Conservation (phyloP, 768 basidiomycete species). For the Pleurotus sapidus region DNA sequence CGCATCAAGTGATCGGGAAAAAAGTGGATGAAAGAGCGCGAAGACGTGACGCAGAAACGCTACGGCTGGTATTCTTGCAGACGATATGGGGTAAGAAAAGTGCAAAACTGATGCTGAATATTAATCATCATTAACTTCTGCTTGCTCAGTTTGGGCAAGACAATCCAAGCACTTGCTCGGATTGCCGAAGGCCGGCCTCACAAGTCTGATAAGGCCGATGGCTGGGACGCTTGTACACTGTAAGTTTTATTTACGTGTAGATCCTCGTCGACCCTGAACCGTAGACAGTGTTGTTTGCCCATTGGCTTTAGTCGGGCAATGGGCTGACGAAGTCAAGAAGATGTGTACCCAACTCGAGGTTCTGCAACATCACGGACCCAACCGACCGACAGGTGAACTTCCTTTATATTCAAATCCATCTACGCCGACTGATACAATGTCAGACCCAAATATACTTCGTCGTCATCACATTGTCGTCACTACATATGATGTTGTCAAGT, state of each 20-base stretch:
- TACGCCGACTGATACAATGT: too few species aligned
- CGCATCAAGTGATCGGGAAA: conserved; percentile 90
- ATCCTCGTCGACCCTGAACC: conserved; percentile 3
- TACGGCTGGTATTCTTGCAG: conserved; percentile 87
- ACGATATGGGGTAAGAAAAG: conserved; percentile 73
- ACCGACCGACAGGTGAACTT: conserved; percentile 60
- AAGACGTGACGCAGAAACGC: conserved; percentile 63
- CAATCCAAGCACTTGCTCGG: conserved; percentile 84
- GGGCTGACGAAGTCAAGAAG: conserved; percentile 82
- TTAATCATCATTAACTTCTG: not conserved
- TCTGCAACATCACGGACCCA: conserved; percentile 79
- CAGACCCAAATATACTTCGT: conserved; percentile 54
- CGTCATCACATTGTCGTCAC: conserved; percentile 77
- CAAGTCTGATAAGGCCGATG: conserved; percentile 66
- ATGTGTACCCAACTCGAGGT: conserved; percentile 68
- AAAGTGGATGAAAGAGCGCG: conserved; percentile 84
- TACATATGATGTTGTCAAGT: conserved; percentile 81
- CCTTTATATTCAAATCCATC: too few species aligned
- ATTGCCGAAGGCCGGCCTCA: conserved; percentile 81
- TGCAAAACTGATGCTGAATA: conserved; percentile 6
- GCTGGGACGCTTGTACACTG: conserved; percentile 73
- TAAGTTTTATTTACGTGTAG: conserved; percentile 30
- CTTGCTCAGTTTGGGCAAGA: conserved; percentile 69
- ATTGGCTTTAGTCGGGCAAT: conserved; percentile 84
- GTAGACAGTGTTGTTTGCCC: conserved; percentile 77